A percentile compares a stretch with the other conserved stretches of the same genome.
Conservation (phyloP, 176 grass and related monocot genomes). For the Cymbopogon citratus region DNA sequence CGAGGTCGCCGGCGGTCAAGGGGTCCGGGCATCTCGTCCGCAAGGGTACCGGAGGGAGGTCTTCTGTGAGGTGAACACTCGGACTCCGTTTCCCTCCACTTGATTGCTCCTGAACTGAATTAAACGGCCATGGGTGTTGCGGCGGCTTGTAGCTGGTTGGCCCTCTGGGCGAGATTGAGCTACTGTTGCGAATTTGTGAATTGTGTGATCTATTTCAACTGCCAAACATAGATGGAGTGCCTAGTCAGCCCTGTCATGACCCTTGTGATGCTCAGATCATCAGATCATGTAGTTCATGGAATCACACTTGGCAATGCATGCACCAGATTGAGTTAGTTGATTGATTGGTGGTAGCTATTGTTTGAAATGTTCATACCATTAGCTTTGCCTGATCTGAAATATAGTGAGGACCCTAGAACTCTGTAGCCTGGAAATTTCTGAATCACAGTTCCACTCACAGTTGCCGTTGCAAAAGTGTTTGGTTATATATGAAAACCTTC, state of each 20-base stretch:
- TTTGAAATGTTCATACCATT: neutral
- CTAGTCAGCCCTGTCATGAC: neutral
- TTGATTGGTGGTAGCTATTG: neutral
- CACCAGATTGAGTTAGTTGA: neutral
- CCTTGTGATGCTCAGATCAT: neutral
- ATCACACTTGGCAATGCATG: neutral
- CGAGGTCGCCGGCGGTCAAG: conserved; percentile 53
- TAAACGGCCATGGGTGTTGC: neutral
- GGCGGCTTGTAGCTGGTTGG: neutral
- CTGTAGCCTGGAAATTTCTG: neutral
- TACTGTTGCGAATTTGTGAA: neutral
- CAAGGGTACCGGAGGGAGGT: conserved; percentile 92
- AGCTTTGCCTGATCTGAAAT: neutral
- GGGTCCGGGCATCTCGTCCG: conserved; percentile 69
- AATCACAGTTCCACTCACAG: neutral
- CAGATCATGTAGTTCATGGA: neutral
- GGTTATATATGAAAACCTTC: neutral
- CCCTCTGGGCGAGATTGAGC: neutral
- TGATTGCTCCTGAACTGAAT: neutral
- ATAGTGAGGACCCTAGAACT: neutral
- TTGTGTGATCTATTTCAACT: neutral
- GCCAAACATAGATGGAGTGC: neutral
- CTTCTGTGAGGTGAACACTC: conserved; percentile 62
- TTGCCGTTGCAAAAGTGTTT: neutral
- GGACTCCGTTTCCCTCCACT: neutral